A percentile compares a stretch with the other conserved stretches of the same genome.
These are phyloP conservation scores for Taiozyma sp. DNA, from an alignment of 1,139 yeast species.

Conservation along the genomic window DNA sequence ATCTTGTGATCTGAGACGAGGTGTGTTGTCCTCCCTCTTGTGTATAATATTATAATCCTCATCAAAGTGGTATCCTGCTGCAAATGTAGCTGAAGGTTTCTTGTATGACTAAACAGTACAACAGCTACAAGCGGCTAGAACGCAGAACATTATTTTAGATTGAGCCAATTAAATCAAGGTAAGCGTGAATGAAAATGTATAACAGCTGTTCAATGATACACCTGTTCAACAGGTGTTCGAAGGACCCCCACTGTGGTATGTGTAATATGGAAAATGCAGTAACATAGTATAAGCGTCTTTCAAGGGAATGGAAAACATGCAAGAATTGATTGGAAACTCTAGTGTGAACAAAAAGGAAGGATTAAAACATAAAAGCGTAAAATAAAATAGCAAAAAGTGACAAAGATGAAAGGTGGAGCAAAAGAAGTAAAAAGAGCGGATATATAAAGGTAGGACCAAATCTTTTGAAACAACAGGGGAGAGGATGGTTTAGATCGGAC, in stretches of 20 bases:
- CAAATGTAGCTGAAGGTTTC: no score
- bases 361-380: background rate
- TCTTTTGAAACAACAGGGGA: background rate
- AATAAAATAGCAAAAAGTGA: background rate
- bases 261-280: background rate
- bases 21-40: background rate
- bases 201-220: background rate
- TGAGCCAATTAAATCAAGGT: background rate
- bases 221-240: background rate
- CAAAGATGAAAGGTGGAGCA: background rate
- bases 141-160: background rate
- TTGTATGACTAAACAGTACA: background rate
- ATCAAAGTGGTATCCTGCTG: background rate
- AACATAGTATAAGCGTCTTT: background rate
- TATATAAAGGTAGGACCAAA: background rate
- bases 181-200: background rate
- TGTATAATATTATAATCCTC: background rate
- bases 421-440: background rate
- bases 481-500: background rate
- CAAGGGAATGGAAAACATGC: background rate
- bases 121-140: background rate
- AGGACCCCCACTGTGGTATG: background rate
- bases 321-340: background rate
- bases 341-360: background rate
- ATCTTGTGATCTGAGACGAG: slow-evolving; percentile 26